These are phyloP conservation scores for Groenewaldozyma auringiensis DNA, from an alignment of 1,139 yeast genomes.

Conservation along the genomic window DNA sequence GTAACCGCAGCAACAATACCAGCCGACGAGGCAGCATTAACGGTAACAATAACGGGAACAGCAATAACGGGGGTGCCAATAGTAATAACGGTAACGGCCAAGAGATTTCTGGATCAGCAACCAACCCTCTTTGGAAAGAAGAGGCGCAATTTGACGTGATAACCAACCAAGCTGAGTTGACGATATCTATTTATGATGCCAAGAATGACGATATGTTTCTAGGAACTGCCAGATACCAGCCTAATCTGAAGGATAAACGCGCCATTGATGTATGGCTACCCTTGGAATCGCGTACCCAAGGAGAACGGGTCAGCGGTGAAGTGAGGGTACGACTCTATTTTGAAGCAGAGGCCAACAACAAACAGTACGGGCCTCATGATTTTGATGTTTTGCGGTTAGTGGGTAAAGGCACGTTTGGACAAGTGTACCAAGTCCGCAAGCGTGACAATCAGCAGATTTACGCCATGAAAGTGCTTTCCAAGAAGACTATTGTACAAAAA, in stretches of 20 bases:
- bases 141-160: slow-evolving; percentile 89
- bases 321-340: slow-evolving; percentile 70
- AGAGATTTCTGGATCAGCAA: slow-evolving; percentile 27
- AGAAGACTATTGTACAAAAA: slow-evolving; percentile 90
- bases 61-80: slow-evolving; percentile 7
- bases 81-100: slow-evolving; percentile 16
- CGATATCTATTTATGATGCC: slow-evolving; percentile 81
- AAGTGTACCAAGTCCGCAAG: slow-evolving; percentile 91
- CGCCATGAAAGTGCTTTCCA: slow-evolving; percentile 94
- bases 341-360: slow-evolving; percentile 51
- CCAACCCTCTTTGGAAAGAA: slow-evolving; percentile 83
- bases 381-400: slow-evolving; percentile 82
- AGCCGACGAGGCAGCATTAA: neutral
- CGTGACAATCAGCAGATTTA: slow-evolving; percentile 81
- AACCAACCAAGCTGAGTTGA: slow-evolving; percentile 63
- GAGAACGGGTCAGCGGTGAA: slow-evolving; percentile 72
- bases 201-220: slow-evolving; percentile 72
- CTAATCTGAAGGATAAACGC: slow-evolving; percentile 48
- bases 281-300: slow-evolving; percentile 63
- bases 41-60: neutral
- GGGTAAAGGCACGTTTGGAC: slow-evolving; percentile 97
- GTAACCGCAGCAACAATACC: neutral
- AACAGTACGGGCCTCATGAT: slow-evolving; percentile 86
- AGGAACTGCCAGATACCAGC: slow-evolving; percentile 74
- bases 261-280: slow-evolving; percentile 56